A percentile compares a stretch with the other conserved stretches of the same genome.
Evolutionary conservation across 2,329 filamentous ascomycete species (phyloP).

Genomic region (Alternaria dauci): DNA sequence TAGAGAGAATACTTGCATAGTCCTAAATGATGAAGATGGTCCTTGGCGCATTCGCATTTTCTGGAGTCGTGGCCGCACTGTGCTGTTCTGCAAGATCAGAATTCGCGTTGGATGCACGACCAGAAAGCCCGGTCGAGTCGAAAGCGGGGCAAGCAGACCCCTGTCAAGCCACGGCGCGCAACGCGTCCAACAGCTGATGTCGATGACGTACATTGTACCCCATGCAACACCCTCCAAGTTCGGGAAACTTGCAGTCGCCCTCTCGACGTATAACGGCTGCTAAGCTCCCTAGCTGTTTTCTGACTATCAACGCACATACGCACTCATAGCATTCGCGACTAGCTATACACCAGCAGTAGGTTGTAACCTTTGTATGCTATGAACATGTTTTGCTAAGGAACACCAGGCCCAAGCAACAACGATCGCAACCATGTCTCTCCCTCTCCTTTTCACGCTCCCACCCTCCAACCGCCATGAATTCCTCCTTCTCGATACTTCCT

Average conservation of each 20-base stretch:
- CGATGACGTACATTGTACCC: constrained; percentile 30
- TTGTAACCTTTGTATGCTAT: no score
- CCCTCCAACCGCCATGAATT: constrained; percentile 46
- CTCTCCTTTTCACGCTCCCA: constrained; percentile 47
- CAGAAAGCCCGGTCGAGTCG: background rate
- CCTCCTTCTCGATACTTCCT: constrained; percentile 35
- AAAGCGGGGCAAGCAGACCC: constrained; percentile 11
- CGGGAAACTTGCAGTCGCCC: constrained; percentile 10
- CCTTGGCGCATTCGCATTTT: background rate
- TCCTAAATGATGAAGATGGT: background rate
- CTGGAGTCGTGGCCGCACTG: background rate
- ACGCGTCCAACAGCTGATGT: constrained; percentile 5
- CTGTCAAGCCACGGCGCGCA: constrained; percentile 14
- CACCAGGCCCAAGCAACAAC: background rate
- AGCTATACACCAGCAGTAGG: background rate
- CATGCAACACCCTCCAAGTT: background rate
- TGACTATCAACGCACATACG: no score
- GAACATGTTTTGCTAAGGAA: background rate
- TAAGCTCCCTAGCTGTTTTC: background rate
- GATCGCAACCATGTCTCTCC: constrained; percentile 33
- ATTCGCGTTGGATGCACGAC: background rate
- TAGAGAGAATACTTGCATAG: background rate
- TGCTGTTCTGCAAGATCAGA: background rate
- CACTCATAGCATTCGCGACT: no score
- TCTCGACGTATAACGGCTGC: background rate